These are phyloP conservation scores for Elsinoe ampelina DNA, from an alignment of 2,329 filamentous ascomycete species.

Conservation along the genomic window DNA sequence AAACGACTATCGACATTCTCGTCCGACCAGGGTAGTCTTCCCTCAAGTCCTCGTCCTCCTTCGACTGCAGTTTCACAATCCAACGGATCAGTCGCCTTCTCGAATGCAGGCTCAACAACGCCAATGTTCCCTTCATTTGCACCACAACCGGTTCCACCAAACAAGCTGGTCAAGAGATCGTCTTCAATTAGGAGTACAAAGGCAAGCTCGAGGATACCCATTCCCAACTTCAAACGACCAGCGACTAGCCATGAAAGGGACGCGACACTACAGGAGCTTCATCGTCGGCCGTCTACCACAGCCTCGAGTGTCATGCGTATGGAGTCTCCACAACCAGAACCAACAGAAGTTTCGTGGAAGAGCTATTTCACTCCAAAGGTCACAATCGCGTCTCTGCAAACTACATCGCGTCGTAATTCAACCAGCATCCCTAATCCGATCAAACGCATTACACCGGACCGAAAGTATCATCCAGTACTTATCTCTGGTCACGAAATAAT, in stretches of 20 bases:
- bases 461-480: constrained; percentile 27
- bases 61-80: constrained; percentile 58
- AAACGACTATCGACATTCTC: constrained; percentile 60
- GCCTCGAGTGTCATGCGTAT: constrained; percentile 4
- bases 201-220: constrained; percentile 51
- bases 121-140: constrained; percentile 47
- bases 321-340: constrained; percentile 4
- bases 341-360: constrained; percentile 22
- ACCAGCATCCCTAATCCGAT: constrained; percentile 31
- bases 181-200: constrained; percentile 46
- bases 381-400: constrained; percentile 16
- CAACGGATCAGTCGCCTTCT: constrained; percentile 44
- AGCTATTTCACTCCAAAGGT: constrained; percentile 28
- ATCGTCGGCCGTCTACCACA: not conserved
- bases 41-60: constrained; percentile 55
- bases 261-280: constrained; percentile 49
- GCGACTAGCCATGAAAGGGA: constrained; percentile 73
- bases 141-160: constrained; percentile 43
- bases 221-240: constrained; percentile 59
- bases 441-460: constrained; percentile 28
- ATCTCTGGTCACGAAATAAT: constrained; percentile 24
- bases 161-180: constrained; percentile 69
- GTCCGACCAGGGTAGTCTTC: constrained; percentile 14
- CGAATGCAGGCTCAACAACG: constrained; percentile 46
- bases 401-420: constrained; percentile 21